Conservation (phyloP, 805 yeast species). For the Starmerella kuoi region DNA sequence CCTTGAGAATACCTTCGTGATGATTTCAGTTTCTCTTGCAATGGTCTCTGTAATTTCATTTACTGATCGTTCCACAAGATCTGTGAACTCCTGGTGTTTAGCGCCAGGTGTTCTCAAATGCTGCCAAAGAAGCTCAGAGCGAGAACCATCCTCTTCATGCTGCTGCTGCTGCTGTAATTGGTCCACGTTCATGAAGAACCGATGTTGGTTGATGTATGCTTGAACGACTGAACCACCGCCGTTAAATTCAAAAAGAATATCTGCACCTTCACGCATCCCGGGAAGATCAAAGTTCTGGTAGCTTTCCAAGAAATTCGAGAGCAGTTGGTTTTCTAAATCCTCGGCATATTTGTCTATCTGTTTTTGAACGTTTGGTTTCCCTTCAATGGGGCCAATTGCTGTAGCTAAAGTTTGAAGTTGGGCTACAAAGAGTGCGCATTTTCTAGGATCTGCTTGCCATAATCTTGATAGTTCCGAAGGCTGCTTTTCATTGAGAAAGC, state of each 20-base stretch:
- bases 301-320: constrained; percentile 62
- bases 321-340: constrained; percentile 55
- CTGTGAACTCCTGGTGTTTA: constrained; percentile 39
- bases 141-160: constrained; percentile 16
- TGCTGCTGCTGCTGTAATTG: constrained; percentile 16
- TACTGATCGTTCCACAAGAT: constrained; percentile 40
- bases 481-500: constrained; percentile 50
- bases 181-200: constrained; percentile 45
- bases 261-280: constrained; percentile 64
- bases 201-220: constrained; percentile 69
- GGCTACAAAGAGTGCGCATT: constrained; percentile 58
- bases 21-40: constrained; percentile 59
- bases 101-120: constrained; percentile 47
- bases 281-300: constrained; percentile 54
- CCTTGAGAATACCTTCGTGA: constrained; percentile 56
- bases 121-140: constrained; percentile 38
- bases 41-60: constrained; percentile 48
- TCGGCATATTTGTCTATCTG: constrained; percentile 63
- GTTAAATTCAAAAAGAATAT: constrained; percentile 63
- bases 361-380: constrained; percentile 26
- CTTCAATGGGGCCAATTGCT: constrained; percentile 36
- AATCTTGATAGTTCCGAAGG: constrained; percentile 46
- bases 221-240: constrained; percentile 75
- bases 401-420: constrained; percentile 53
- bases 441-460: constrained; percentile 45